A percentile compares a stretch with the other conserved stretches of the same genome.
phyloP scores from a whole-genome alignment of 106 monocot genomes.

The Narthecium ossifragum region DNA sequence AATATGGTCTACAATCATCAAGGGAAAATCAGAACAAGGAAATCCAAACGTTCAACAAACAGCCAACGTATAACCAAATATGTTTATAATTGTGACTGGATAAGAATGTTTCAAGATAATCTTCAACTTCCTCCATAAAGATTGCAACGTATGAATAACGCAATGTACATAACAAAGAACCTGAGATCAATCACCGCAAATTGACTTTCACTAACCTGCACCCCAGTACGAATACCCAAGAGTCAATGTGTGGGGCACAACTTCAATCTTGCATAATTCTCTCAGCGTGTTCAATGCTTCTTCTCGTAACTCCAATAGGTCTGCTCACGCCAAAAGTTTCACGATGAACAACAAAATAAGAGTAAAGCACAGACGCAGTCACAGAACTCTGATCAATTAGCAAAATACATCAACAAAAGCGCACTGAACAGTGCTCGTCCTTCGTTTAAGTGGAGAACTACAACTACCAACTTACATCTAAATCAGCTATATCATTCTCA shows the following conservation, averaged over 20 bases:
- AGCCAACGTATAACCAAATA: background rate
- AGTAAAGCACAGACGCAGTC: background rate
- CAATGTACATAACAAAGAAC: background rate
- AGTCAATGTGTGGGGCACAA: conserved; percentile 60
- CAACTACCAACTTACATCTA: background rate
- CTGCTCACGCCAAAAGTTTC: conserved; percentile 32
- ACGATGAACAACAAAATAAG: background rate
- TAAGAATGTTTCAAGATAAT: background rate
- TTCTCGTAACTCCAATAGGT: conserved; percentile 60
- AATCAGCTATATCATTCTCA: no score
- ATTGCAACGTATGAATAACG: no score
- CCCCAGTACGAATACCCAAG: conserved; percentile 95
- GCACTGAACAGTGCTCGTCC: no score
- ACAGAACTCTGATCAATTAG: background rate
- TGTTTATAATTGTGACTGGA: background rate
- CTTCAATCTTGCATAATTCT: conserved; percentile 57
- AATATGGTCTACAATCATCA: conserved; percentile 61
- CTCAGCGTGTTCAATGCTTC: conserved; percentile 41
- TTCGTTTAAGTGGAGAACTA: background rate
- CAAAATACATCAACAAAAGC: background rate
- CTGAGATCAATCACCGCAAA: conserved; percentile 1
- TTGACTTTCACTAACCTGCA: conserved; percentile 56
- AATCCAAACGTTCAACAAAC: background rate
- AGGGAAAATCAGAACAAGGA: background rate
- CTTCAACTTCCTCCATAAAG: background rate